A percentile compares a stretch with the other conserved stretches of the same genome.
Conservation (phyloP, 1,284 basidiomycete genomes). For the Kwoniella shivajii region DNA sequence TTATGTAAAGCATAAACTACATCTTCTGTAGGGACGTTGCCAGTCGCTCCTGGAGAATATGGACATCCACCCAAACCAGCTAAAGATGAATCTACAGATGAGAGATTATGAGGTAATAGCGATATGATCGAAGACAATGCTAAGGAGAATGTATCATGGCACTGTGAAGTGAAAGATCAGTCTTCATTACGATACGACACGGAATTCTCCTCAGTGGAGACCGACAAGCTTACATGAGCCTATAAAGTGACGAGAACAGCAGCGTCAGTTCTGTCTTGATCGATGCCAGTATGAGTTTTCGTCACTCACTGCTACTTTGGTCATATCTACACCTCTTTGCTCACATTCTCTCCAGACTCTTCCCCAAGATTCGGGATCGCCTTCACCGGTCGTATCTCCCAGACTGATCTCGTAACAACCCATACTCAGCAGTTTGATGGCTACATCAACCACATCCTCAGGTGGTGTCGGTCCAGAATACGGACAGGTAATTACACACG, state of each 20-base stretch:
- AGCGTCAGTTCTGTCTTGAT: neutral
- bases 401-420: conserved; percentile 92
- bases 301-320: conserved; percentile 68
- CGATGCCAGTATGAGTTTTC: neutral
- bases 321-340: conserved; percentile 62
- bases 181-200: too few relatives aligned
- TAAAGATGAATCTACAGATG: conserved; percentile 63
- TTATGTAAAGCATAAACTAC: conserved; percentile 79
- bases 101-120: conserved; percentile 57
- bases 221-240: conserved; percentile 57
- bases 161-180: conserved; percentile 57
- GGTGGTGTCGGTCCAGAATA: conserved; percentile 74
- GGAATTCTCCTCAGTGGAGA: neutral
- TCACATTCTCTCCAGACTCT: conserved; percentile 71
- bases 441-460: conserved; percentile 67
- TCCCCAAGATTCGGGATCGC: conserved; percentile 69
- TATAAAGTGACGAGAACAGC: neutral
- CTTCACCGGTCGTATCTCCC: conserved; percentile 89
- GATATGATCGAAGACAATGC: conserved; percentile 60
- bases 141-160: conserved; percentile 89
- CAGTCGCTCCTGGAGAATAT: conserved; percentile 91
- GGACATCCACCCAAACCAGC: conserved; percentile 92
- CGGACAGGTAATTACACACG: conserved; percentile 77
- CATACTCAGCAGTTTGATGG: conserved; percentile 75
- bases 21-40: conserved; percentile 91